Conservation (phyloP, 2,329 filamentous ascomycete genomes). For the Xylariomycetidae sp. region DNA sequence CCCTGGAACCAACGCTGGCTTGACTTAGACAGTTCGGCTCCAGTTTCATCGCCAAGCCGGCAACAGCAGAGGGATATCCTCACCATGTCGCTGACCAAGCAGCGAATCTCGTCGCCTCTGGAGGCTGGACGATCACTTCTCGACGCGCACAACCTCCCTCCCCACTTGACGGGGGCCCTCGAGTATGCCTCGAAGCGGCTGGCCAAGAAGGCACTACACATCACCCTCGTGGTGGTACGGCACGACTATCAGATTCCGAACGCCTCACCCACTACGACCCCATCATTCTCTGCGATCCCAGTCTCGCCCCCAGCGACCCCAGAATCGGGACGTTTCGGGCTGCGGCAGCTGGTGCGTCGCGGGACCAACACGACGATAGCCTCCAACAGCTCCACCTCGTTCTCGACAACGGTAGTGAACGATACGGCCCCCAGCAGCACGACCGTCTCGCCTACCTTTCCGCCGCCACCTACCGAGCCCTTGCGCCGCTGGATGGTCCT, state of each 20-base stretch:
- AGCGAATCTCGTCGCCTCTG: conserved; percentile 55
- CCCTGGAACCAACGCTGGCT: too few species aligned
- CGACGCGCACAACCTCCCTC: conserved; percentile 51
- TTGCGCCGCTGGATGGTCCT: conserved; percentile 20
- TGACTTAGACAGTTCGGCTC: neutral
- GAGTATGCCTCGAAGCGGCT: conserved; percentile 53
- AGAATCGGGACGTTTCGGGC: conserved; percentile 26
- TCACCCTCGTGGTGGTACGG: conserved; percentile 52
- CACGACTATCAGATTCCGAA: conserved; percentile 53
- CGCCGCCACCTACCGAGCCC: conserved; percentile 14
- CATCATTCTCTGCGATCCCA: conserved; percentile 24
- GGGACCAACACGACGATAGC: conserved; percentile 29
- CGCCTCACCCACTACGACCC: too few species aligned
- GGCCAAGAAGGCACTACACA: conserved; percentile 46
- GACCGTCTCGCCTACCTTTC: conserved; percentile 15
- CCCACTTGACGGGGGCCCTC: conserved; percentile 47
- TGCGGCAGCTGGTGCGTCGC: conserved; percentile 35
- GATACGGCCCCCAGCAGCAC: conserved; percentile 9
- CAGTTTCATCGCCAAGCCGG: neutral
- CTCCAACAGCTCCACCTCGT: conserved; percentile 21
- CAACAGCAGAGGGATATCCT: too few species aligned
- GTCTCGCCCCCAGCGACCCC: conserved; percentile 24
- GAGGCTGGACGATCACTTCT: conserved; percentile 57
- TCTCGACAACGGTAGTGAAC: conserved; percentile 9
- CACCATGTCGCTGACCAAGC: conserved; percentile 40